These are phyloP conservation scores for Aspergillus ellipticus DNA, from an alignment of 495 filamentous ascomycete genomes.

Conservation along the genomic window DNA sequence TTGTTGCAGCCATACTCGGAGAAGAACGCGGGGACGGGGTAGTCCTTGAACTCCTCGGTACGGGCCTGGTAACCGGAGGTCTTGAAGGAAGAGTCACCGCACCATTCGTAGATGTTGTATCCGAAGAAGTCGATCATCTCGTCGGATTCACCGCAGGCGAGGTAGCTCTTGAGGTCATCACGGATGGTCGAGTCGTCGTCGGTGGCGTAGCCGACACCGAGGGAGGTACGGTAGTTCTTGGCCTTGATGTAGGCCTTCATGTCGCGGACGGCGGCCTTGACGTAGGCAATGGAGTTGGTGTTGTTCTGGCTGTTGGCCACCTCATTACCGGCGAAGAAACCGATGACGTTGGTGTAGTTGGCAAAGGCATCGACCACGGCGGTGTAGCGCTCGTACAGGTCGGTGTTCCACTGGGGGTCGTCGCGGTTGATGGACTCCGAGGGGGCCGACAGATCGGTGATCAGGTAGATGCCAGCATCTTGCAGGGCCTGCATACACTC, in stretches of 20 bases:
- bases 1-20: slow-evolving; percentile 97
- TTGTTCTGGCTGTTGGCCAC: slow-evolving; percentile 83
- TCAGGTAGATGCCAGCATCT: slow-evolving; percentile 90
- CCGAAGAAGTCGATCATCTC: slow-evolving; percentile 93
- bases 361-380: slow-evolving; percentile 78
- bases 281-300: slow-evolving; percentile 82
- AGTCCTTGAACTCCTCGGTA: slow-evolving; percentile 79
- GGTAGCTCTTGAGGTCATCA: slow-evolving; percentile 74
- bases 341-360: slow-evolving; percentile 82
- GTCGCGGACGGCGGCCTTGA: slow-evolving; percentile 96
- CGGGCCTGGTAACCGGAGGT: slow-evolving; percentile 75
- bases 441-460: slow-evolving; percentile 85
- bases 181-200: slow-evolving; percentile 86
- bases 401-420: slow-evolving; percentile 71
- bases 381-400: slow-evolving; percentile 77
- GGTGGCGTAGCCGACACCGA: slow-evolving; percentile 92
- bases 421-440: slow-evolving; percentile 76
- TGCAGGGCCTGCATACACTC: slow-evolving; percentile 83
- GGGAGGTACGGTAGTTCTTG: slow-evolving; percentile 63
- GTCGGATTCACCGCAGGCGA: slow-evolving; percentile 74
- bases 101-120: slow-evolving; percentile 99
- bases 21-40: slow-evolving; percentile 92
- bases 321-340: slow-evolving; percentile 98
- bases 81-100: slow-evolving; percentile 71
- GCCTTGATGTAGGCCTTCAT: slow-evolving; percentile 88